These are phyloP conservation scores for Trametes sp. DNA, from an alignment of 1,284 basidiomycete species.

Conservation along the genomic window DNA sequence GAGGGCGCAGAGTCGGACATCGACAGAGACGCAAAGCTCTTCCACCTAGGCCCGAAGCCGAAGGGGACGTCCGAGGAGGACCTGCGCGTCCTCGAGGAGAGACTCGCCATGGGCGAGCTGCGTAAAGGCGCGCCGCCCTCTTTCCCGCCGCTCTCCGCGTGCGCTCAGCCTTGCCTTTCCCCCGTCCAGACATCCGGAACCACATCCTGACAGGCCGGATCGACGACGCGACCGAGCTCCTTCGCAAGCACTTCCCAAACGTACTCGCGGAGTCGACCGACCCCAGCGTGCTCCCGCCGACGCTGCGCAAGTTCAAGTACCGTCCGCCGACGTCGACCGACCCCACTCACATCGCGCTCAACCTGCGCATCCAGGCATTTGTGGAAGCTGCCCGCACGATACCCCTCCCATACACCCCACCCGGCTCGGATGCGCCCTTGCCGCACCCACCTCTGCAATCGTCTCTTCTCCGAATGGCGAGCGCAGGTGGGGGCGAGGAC, in stretches of 20 bases:
- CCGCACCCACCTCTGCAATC: conserved; percentile 20
- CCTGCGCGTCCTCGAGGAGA: conserved; percentile 42
- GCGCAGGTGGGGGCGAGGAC: conserved; percentile 21
- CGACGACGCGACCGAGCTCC: conserved; percentile 68
- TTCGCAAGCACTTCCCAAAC: conserved; percentile 73
- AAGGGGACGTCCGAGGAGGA: conserved; percentile 27
- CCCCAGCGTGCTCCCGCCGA: conserved; percentile 6
- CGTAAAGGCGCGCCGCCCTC: conserved; percentile 60
- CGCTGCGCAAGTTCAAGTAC: conserved; percentile 48
- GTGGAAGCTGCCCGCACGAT: conserved; percentile 81
- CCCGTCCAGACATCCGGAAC: conserved; percentile 63
- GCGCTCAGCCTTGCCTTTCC: conserved; percentile 11
- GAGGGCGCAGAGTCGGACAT: conserved; percentile 74
- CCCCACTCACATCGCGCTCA: conserved; percentile 78
- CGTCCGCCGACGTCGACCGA: conserved; percentile 67
- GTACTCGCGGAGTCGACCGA: conserved; percentile 56
- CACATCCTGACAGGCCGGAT: conserved; percentile 75
- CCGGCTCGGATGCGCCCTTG: conserved; percentile 27
- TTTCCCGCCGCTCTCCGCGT: conserved; percentile 1
- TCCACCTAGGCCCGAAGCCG: conserved; percentile 38
- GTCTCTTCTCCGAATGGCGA: conserved; percentile 3
- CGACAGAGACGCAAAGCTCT: conserved; percentile 49
- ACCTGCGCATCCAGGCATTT: conserved; percentile 85
- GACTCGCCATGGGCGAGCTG: conserved; percentile 56
- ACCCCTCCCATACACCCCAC: conserved; percentile 58